A percentile compares a stretch with the other conserved stretches of the same genome.
Evolutionary conservation across 371 early-diverging fungal species (phyloP).

Genomic region (Agmasoma carcini): DNA sequence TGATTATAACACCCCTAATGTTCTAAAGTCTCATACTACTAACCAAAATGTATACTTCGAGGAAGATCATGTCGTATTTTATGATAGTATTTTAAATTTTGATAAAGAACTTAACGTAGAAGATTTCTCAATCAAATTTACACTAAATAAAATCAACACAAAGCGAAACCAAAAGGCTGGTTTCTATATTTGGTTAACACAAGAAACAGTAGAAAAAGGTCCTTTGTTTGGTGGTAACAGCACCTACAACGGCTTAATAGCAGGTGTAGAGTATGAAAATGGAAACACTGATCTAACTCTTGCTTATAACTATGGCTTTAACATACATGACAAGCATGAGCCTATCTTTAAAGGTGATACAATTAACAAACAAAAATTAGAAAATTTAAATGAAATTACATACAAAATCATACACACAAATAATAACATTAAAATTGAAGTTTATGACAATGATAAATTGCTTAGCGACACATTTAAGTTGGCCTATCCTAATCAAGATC

Average conservation of each 20-base stretch:
- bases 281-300: slow-evolving; percentile 40
- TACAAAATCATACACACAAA: slow-evolving; percentile 53
- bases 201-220: slow-evolving; percentile 41
- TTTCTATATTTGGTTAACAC: slow-evolving; percentile 54
- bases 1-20: too few relatives aligned
- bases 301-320: slow-evolving; percentile 47
- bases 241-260: slow-evolving; percentile 50
- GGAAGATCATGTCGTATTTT: too few relatives aligned
- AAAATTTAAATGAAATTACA: slow-evolving; percentile 42
- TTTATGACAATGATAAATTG: slow-evolving; percentile 48
- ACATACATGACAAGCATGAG: slow-evolving; percentile 22
- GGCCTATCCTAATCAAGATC: not conserved
- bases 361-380: slow-evolving; percentile 16
- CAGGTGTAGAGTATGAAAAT: slow-evolving; percentile 53
- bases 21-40: too few relatives aligned
- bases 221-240: slow-evolving; percentile 41
- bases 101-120: slow-evolving; percentile 26
- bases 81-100: slow-evolving; percentile 40
- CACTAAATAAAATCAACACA: slow-evolving; percentile 16
- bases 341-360: slow-evolving; percentile 44
- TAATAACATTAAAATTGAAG: slow-evolving; percentile 53
- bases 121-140: slow-evolving; percentile 41
- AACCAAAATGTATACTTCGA: too few relatives aligned
- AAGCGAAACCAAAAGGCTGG: slow-evolving; percentile 42
- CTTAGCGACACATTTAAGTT: slow-evolving; percentile 52